Base-by-base conservation (phyloP, 441 rosid species). In the Gossypium lobatum region DNA sequence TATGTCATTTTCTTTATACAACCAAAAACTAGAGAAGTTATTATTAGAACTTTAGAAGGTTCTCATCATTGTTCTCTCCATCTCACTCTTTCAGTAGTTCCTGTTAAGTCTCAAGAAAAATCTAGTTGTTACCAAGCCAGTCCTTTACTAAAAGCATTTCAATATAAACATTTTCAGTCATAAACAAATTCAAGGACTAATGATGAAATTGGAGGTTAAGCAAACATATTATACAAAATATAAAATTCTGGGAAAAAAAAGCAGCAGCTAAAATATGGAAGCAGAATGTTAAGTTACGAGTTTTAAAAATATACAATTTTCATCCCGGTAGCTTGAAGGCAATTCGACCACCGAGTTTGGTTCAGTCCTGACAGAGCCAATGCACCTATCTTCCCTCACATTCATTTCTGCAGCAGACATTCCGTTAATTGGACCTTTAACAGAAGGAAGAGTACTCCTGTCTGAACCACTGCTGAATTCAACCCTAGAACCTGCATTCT, bases 251-350 rank as follows among this genome's bases (percentile, higher is more conserved):
- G 61, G 45, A 3, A 25, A 20, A 46, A 2, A 4, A 31, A 31
- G 45, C 11, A 45, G 48, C 65, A 74, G 63, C 21, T n/a, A 13
- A 46, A 70, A n/a, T 70, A 60, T 18, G 13, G 39, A 75, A 37
- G 37, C 60, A 68, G 17, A 77, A 71, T 17, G 66, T 16, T 17
- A 16, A 50, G 18, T 53, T 46, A 55, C 14, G 53, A 14, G 65
- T 68, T 50, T 2, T 23, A 48, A 60, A 74, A 70, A 85, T 97
- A 72, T 90, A 96, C 98, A 78, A 54, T 68, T 89, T 80, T 90
- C 92, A 16, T 86, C 83, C 75, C 68, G 87, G 79, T 72, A 85
- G 79, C 77, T 82, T 66, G 81, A 74, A 72, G 92, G 89, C 11
- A 87, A 85, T 68, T 93, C 91, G 21, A 77, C 64, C 73, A 80